phyloP scores from a whole-genome alignment of 352 stramenopile species.

The Pythium aristosporum region DNA sequence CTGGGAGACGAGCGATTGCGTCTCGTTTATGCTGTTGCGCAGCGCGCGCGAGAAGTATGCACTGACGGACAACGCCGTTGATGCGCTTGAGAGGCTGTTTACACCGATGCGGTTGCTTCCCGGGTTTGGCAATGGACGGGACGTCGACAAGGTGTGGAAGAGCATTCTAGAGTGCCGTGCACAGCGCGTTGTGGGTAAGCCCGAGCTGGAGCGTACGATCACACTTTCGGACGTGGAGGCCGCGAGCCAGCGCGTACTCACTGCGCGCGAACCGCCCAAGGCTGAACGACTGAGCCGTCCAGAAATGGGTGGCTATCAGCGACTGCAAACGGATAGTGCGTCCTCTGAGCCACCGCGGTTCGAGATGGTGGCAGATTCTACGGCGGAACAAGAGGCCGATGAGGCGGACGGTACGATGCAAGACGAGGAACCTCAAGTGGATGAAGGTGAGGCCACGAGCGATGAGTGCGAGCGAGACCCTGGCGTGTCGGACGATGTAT shows the following conservation, averaged over 20 bases:
- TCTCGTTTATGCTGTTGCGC: conserved; percentile 57
- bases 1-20: conserved; percentile 82
- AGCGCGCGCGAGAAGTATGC: conserved; percentile 41
- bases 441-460: conserved; percentile 13
- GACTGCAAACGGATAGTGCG: conserved; percentile 3
- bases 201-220: conserved; percentile 54
- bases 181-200: conserved; percentile 44
- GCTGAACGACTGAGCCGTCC: conserved; percentile 31
- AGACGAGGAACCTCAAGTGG: conserved; percentile 27
- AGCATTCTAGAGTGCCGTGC: conserved; percentile 61
- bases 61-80: conserved; percentile 31
- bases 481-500: conserved; percentile 61
- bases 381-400: background rate
- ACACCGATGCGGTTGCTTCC: conserved; percentile 39
- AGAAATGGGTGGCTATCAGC: background rate
- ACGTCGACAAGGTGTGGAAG: conserved; percentile 70
- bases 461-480: conserved; percentile 35
- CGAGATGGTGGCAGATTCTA: background rate
- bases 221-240: conserved; percentile 39
- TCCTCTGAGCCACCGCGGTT: conserved; percentile 8
- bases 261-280: conserved; percentile 38
- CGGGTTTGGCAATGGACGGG: conserved; percentile 73
- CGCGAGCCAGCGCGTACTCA: conserved; percentile 37
- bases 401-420: conserved; percentile 6
- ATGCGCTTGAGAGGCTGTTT: conserved; percentile 37